Base-by-base conservation (phyloP, 257 asterid species). In the Solanum stenotomum region DNA sequence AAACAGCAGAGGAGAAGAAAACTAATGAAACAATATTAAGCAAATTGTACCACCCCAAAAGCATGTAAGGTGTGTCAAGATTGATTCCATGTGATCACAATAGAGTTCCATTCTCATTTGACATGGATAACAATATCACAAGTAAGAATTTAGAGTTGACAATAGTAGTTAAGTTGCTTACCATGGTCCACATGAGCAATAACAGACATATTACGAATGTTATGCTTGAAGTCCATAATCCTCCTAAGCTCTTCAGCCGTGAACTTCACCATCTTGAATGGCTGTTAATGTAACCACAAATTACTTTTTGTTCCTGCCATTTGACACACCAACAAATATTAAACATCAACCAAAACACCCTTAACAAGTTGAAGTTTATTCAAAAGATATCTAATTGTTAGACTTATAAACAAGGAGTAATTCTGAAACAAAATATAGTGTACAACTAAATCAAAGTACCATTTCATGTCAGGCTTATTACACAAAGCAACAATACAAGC, bases 141-240 rank as follows among this genome's bases (percentile, higher is more conserved):
- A 29, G 42, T 2, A 18, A 29, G 27, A 29, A 33, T 16, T 25
- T 5, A 44, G 14, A 16, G 15, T 44, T 11, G 3, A 27, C 2
- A 44, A 29, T 44, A 18, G 10, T 27, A 4, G 35, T 25, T 42
- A 27, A 44, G 16, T 44, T 79, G 5, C 70, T 87, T 88, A 91
- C 93, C 92, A 77, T 91, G 92, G 77, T 91, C 93, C n/a, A 91
- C 93, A 44, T 91, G 93, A 2, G 93, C 93, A 89, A 91, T 91
- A 33, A 91, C 92, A 35, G 93, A 91, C 93, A 91, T 91, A 40
- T 91, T 91, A 40, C 93, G 89, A 29, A 91, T 91, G 84, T 91
- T 91, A 68, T 90, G 91, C 90, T 90, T 91, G 27, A 2, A 87
- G 89, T 91, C 93, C 93, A 91, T 91, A 89, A 90, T 91, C 90